phyloP scores from a whole-genome alignment of 2,329 filamentous ascomycete genomes.

The Hawksworthiomyces lignivorus region DNA sequence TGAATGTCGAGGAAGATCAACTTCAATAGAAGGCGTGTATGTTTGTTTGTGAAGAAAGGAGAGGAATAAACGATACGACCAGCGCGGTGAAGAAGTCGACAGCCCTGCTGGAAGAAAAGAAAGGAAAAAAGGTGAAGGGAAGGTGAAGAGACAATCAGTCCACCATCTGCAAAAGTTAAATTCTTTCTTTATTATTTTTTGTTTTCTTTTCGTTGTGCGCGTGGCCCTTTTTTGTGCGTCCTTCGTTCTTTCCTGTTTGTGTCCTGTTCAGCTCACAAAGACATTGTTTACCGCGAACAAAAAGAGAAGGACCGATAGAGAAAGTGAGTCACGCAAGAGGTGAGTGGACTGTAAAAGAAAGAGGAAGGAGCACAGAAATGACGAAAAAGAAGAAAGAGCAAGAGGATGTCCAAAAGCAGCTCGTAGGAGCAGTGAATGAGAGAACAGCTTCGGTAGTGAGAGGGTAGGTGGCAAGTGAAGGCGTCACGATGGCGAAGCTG shows the following conservation, averaged over 20 bases:
- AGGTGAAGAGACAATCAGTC: slow-evolving; percentile 2
- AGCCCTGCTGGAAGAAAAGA: slow-evolving; percentile 10
- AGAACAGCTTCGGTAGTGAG: no score
- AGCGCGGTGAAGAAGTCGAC: slow-evolving; percentile 6
- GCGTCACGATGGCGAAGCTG: no score
- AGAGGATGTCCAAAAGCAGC: no score
- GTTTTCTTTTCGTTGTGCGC: neutral
- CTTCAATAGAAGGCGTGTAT: no score
- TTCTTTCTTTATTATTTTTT: neutral
- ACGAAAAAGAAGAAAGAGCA: no score
- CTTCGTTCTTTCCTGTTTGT: neutral
- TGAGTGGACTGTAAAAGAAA: neutral
- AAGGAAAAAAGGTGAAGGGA: slow-evolving; percentile 2
- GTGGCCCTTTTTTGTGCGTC: no score
- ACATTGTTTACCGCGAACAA: slow-evolving; percentile 5
- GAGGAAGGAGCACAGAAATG: neutral
- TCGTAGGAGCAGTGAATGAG: no score
- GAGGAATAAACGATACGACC: slow-evolving; percentile 3
- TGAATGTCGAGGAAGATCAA: neutral
- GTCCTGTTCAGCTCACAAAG: slow-evolving; percentile 7
- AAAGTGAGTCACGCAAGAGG: slow-evolving; percentile 2
- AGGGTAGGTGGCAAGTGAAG: no score
- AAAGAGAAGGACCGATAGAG: slow-evolving; percentile 9
- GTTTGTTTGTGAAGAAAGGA: neutral
- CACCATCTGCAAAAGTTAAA: neutral